These are phyloP conservation scores for Cercospora citrullina DNA, from an alignment of 2,329 filamentous ascomycete species.

Conservation along the genomic window DNA sequence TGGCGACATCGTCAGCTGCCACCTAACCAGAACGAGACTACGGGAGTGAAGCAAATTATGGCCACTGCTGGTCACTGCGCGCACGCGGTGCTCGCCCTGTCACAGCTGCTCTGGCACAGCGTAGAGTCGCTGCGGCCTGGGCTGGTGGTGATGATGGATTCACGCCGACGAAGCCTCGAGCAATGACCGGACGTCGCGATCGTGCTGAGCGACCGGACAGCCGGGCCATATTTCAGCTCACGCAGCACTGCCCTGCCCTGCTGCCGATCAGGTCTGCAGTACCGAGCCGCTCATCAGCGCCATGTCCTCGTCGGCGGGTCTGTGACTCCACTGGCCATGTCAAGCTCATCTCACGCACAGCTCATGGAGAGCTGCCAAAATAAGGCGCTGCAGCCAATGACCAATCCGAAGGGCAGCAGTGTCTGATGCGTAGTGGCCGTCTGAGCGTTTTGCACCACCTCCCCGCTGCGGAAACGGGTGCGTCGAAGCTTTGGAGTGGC, in stretches of 20 bases:
- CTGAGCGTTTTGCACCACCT: neutral
- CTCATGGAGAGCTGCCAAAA: neutral
- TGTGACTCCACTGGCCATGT: neutral
- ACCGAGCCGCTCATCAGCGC: neutral
- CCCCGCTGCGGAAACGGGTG: neutral
- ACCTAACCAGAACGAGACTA: neutral
- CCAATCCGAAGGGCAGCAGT: neutral
- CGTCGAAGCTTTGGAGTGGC: conserved; percentile 20
- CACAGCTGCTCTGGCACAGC: no score
- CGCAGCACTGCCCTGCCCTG: neutral
- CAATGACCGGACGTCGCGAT: neutral
- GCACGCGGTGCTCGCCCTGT: no score
- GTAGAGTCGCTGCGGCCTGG: no score
- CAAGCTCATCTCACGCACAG: neutral
- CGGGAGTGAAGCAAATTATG: neutral
- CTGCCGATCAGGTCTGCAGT: neutral
- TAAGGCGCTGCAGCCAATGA: neutral
- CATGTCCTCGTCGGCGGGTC: neutral
- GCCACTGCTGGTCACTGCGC: no score
- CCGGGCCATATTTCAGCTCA: neutral
- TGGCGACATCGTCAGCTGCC: neutral
- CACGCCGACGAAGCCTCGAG: neutral
- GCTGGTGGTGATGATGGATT: no score
- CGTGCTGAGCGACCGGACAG: neutral
- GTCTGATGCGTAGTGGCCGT: neutral